Evolutionary conservation across 2,329 filamentous ascomycete genomes (phyloP).

Genomic region (Amauroascus verrucosus): DNA sequence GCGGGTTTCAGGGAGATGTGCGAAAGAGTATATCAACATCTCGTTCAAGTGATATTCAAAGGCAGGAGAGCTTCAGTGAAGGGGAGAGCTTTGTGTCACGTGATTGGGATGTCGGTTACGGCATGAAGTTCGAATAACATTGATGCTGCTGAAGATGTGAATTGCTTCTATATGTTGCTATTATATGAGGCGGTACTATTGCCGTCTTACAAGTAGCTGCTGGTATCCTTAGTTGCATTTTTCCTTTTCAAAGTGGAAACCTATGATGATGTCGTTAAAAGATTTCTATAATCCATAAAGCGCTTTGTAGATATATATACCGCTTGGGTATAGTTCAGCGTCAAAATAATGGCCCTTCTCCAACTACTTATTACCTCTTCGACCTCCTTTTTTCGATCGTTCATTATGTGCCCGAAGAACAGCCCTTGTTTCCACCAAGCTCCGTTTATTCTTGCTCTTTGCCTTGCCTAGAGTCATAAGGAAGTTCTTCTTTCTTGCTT

Average conservation of each 20-base stretch:
- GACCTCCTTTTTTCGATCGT: conserved; percentile 72
- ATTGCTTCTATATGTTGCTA: too few relatives aligned
- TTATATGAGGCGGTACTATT: too few relatives aligned
- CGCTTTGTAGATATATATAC: too few relatives aligned
- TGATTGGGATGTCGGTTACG: not conserved
- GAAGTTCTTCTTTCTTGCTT: conserved; percentile 95
- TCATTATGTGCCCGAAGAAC: conserved; percentile 72
- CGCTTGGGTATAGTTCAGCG: not conserved
- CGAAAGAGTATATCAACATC: not conserved
- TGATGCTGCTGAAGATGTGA: too few relatives aligned
- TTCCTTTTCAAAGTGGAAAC: too few relatives aligned
- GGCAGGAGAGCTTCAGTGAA: too few relatives aligned
- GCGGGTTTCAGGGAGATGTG: not conserved
- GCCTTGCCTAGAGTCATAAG: conserved; percentile 96
- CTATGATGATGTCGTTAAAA: too few relatives aligned
- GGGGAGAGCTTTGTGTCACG: not conserved
- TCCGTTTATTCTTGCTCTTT: conserved; percentile 89
- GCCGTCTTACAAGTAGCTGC: too few relatives aligned
- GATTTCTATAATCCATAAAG: too few relatives aligned
- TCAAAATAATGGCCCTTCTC: not conserved
- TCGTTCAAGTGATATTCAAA: not conserved
- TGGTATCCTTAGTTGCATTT: too few relatives aligned
- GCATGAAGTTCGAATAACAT: too few relatives aligned
- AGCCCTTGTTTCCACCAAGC: conserved; percentile 73
- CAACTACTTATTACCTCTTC: conserved; percentile 54